A percentile compares a stretch with the other conserved stretches of the same genome.
Conservation (phyloP, 805 yeast genomes). For the Zygotorulaspora chibaensis region DNA sequence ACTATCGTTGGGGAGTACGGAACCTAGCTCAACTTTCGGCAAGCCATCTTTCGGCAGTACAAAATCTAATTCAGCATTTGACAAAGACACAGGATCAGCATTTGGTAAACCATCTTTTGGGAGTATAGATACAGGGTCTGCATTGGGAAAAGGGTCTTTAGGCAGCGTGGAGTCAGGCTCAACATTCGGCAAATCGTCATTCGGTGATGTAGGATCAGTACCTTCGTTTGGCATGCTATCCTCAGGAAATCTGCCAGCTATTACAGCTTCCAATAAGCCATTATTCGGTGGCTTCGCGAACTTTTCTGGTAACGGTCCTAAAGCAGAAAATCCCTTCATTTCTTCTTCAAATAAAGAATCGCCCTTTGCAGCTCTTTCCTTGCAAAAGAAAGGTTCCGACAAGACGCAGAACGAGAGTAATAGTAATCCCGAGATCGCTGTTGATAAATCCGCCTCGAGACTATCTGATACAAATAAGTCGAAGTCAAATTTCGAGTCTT, state of each 20-base stretch:
- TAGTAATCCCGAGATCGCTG: background rate
- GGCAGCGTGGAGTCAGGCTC: constrained; percentile 7
- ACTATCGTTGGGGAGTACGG: constrained; percentile 20
- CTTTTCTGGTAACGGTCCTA: background rate
- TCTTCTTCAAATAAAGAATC: constrained; percentile 6
- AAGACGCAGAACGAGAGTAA: background rate
- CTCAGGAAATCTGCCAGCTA: constrained; percentile 10
- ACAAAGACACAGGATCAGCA: constrained; percentile 4
- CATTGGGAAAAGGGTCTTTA: background rate
- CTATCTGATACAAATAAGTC: background rate
- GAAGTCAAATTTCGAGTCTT: too few species aligned
- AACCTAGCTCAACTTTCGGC: constrained; percentile 16
- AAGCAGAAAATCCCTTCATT: constrained; percentile 9
- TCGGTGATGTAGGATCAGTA: constrained; percentile 6
- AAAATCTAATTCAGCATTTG: constrained; percentile 13
- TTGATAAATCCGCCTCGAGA: background rate
- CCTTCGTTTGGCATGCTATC: constrained; percentile 10
- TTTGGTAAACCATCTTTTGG: constrained; percentile 14
- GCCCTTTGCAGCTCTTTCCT: constrained; percentile 6
- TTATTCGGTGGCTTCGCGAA: constrained; percentile 8
- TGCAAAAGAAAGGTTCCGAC: background rate
- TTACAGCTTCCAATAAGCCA: constrained; percentile 12
- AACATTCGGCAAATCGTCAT: constrained; percentile 15
- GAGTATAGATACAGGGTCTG: background rate
- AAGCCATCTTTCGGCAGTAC: constrained; percentile 21